Evolutionary conservation across 176 grass and related monocot genomes (phyloP).

Genomic region (Chloris gayana): DNA sequence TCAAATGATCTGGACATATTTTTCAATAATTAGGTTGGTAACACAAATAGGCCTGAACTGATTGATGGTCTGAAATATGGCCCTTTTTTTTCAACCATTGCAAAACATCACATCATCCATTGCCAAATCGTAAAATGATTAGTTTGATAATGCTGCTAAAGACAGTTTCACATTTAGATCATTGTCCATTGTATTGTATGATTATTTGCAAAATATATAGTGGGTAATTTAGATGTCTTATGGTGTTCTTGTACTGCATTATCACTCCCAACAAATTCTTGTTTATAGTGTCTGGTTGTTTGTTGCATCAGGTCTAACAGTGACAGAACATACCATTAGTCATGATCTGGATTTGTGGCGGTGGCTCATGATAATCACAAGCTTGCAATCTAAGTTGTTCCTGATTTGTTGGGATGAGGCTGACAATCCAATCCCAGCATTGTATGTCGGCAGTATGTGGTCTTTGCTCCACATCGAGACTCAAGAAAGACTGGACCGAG

Average conservation of each 20-base stretch:
- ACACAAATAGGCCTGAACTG: not conserved
- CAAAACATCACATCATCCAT: not conserved
- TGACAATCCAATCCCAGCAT: not conserved
- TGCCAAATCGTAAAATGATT: not conserved
- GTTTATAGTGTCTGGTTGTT: not conserved
- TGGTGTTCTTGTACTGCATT: not conserved
- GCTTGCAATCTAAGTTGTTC: not conserved
- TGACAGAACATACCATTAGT: not conserved
- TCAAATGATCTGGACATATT: not conserved
- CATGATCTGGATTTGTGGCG: not conserved
- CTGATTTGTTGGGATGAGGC: not conserved
- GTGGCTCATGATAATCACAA: not conserved
- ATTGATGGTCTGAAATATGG: not conserved
- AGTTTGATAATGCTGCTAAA: not conserved
- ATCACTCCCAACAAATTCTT: not conserved
- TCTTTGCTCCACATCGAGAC: no score
- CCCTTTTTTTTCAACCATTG: no score
- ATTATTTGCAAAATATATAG: not conserved
- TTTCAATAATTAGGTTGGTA: not conserved
- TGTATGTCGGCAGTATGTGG: not conserved
- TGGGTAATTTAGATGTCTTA: not conserved
- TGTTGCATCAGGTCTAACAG: not conserved
- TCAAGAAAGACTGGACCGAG: no score
- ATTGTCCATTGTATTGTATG: no score
- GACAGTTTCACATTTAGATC: not conserved